Evolutionary conservation across 176 grass and related monocot genomes (phyloP), one percentile per base, ranked within the genome.

Genomic region (Carex myosuroides): DNA sequence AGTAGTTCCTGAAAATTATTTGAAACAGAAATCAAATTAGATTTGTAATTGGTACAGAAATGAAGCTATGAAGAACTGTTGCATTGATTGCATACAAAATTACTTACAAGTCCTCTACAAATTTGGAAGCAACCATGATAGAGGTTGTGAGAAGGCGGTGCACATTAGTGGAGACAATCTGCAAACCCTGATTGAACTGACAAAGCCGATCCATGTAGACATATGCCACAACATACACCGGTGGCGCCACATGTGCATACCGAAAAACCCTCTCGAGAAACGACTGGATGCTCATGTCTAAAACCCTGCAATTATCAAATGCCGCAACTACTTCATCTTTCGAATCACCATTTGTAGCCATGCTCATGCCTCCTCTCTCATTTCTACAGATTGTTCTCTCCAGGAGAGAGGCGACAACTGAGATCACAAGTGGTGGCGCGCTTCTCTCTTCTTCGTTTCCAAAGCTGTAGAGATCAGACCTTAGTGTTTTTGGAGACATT

Each of bases 141-240:
- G 91, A 84, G 12, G 85, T 64, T 0, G 91, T 89, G 42, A 98
- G 95, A 82, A 98, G 86, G 13, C 95, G 90, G 48, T 98, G 95
- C 13, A 88, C 95, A 86, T 94, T 98, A 17, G 76, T 82, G 3
- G 88, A 76, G 70, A 71, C 74, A 1, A 98, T 79, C 50, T 89
- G 81, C 46, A 94, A 81, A 22, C 82, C 87, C 60, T 54, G 85
- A 77, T 35, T 89, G 57, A 70, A 84, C 10, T 85, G 87, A 22
- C 88, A 94, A 60, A 98, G 82, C 12, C 92, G 91, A 84, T 98
- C 95, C 84, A 98, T 87, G 86, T 98, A 98, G 42, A 94, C 88
- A 85, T 98, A 98, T 30, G 95, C 95, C 42, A 98, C 86, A 50
- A 98, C 95, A 81, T 98, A 98, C 58, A 98, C 91, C 67, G 85